Evolutionary conservation across 169 alveolate species (phyloP), one percentile per base, ranked within the genome.

Genomic region (Plasmodium vivax): DNA sequence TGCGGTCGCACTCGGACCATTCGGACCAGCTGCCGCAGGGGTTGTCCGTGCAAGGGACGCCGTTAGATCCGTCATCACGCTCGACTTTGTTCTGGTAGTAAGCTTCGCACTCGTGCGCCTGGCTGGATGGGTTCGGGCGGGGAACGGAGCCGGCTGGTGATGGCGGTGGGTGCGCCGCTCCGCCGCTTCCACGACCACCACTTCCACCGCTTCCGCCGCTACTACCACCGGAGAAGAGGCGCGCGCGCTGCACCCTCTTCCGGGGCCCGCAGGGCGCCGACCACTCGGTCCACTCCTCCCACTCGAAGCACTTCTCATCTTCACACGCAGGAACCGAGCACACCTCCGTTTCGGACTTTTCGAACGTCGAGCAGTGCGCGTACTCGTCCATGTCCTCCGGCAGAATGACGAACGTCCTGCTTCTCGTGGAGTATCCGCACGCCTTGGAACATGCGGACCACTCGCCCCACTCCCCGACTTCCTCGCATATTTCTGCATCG

Each of bases 221-320:
- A 3, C 4, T 19, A 80, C 16, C 85, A 2, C 30, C 9, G 32
- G 9, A 23, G 32, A 72, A 27, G 27, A 36, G 41, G 30, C 80
- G 87, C 16, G 93, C 87, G 27, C 81, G 77, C 54, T 87, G 93
- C 58, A 87, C 93, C 71, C 93, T 87, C 82, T 87, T 87, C 19
- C 93, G 79, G 30, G 87, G 93, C 19, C 93, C 85, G 41, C 93
- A 87, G 19, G 93, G 16, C 16, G 93, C 79, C 19, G 93, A 87
- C 93, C 93, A 87, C 68, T 87, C 93, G 45, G 68, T 75, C 93
- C 93, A 87, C 9, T 75, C 87, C 68, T 47, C 85, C 93, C 93
- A 87, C 23, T 87, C 93, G 82, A 87, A 87, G 81, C 93, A 87
- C 32, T 75, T 79, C 41, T 87, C 93, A 87, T 87, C 85, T 71